Conservation (phyloP, 2,329 filamentous ascomycete genomes). For the Colletotrichum aenigma region DNA sequence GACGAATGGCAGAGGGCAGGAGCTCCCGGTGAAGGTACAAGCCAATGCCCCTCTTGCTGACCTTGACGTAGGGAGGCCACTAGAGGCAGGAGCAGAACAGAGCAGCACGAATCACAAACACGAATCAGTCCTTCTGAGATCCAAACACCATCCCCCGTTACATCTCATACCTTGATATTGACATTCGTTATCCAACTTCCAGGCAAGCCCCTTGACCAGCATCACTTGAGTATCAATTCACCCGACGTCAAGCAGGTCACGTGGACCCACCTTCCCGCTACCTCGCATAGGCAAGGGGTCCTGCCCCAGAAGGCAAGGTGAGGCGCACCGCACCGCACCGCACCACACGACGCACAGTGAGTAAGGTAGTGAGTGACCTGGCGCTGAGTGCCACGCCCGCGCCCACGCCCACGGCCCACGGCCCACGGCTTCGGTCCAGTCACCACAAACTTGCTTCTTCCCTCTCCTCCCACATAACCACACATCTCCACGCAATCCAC, state of each 20-base stretch:
- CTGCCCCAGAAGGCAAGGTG: constrained; percentile 11
- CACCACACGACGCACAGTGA: not conserved
- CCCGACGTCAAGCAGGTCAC: not conserved
- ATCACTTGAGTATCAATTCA: not conserved
- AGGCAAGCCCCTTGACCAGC: not conserved
- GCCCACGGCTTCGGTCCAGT: not conserved
- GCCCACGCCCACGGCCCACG: not conserved
- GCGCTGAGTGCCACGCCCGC: not conserved
- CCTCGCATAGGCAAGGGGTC: constrained; percentile 1
- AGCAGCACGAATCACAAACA: not conserved
- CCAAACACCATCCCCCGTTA: not conserved
- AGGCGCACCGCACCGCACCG: constrained; percentile 10
- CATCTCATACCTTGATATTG: not conserved
- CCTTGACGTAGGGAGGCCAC: not conserved
- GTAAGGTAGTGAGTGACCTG: not conserved
- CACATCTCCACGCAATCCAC: not conserved
- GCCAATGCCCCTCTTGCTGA: not conserved
- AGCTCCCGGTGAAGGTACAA: not conserved
- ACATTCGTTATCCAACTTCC: not conserved
- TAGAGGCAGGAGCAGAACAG: not conserved
- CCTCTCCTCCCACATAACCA: constrained; percentile 7
- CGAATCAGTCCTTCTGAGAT: not conserved
- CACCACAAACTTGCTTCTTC: constrained; percentile 21
- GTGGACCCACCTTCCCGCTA: constrained; percentile 2
- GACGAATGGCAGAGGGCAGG: not conserved